Evolutionary conservation across 1,284 basidiomycete genomes (phyloP).

Genomic region (Trichosporon ovoides): DNA sequence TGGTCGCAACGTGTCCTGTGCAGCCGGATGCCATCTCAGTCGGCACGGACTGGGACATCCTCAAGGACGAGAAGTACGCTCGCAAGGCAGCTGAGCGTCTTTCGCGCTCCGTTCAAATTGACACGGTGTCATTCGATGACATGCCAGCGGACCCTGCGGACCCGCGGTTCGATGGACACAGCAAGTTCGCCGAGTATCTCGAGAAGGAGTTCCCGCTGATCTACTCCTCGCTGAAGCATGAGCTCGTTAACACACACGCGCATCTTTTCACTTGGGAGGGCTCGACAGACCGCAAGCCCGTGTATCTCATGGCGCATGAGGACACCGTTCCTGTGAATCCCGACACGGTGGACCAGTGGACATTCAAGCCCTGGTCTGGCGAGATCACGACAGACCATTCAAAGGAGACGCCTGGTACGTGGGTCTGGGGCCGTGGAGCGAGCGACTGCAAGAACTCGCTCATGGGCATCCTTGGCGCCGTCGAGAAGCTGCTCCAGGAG

Average conservation of each 20-base stretch:
- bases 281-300: conserved; percentile 37
- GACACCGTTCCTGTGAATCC: conserved; percentile 55
- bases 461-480: conserved; percentile 50
- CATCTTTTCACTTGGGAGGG: conserved; percentile 52
- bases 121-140: conserved; percentile 50
- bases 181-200: conserved; percentile 46
- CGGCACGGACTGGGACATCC: conserved; percentile 38
- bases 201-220: conserved; percentile 45
- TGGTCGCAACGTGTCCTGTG: conserved; percentile 25
- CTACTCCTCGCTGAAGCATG: conserved; percentile 43
- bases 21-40: conserved; percentile 34
- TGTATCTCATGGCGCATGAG: conserved; percentile 51
- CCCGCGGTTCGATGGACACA: conserved; percentile 44
- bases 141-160: conserved; percentile 36
- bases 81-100: conserved; percentile 39
- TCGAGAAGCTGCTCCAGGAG: conserved; percentile 52
- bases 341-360: conserved; percentile 52
- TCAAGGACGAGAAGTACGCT: conserved; percentile 35
- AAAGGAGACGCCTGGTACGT: conserved; percentile 37
- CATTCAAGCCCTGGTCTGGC: conserved; percentile 53
- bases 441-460: conserved; percentile 52
- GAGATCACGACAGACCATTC: conserved; percentile 45
- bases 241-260: conserved; percentile 48
- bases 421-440: conserved; percentile 55
- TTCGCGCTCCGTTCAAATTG: conserved; percentile 42